Evolutionary conservation across 2,329 filamentous ascomycete genomes (phyloP), one percentile per base, ranked within the genome.

Genomic region (Colletotrichum truncatum): DNA sequence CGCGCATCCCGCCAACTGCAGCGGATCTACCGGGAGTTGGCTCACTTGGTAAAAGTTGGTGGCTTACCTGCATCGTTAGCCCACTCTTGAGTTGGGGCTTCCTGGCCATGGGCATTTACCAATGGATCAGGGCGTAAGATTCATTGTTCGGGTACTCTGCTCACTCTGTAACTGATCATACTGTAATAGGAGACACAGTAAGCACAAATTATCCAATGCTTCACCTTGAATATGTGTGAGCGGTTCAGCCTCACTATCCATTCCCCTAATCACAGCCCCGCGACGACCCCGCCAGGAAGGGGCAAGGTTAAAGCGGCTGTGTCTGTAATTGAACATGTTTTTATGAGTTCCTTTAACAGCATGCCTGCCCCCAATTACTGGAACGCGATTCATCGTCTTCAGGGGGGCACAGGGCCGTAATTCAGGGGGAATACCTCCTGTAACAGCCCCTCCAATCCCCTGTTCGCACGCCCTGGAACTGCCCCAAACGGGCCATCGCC

Each of bases 11-110:
- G 32, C 45, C 38, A 28, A 32, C 55, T 48, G 60, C 52, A 63
- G 55, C 61, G 48, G 61, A 64, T 64, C 61, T 60, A 30, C 61
- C 61, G 61, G 61, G 48, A 61, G 55, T 61, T 48, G 38, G n/a
- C 38, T 46, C 23, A 36, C 36, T 57, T 55, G 23, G 18, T n/a
- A 36, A n/a, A n/a, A n/a, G 32, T 36, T 41, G 49, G 58, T 48
- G 45, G 45, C 60, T 51, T 36, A 57, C 53, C 34, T 45, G 60
- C 61, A 53, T 53, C 32, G 11, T 12, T 51, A 34, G 28, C 23
- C n/a, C 32, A 16, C 16, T n/a, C 34, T 16, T 54, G 38, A 39
- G 48, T 64, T 53, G 38, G 61, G 59, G 25, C 8, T 51, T 25
- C 28, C 28, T 46, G 54, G 54, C 26, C 54, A 21, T 53, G 46